Percentiles rank a stretch among this genome's conserved stretches.
phyloP scores from a whole-genome alignment of 2,329 filamentous ascomycete genomes.

The Phaeosphaeriaceae sp. region DNA sequence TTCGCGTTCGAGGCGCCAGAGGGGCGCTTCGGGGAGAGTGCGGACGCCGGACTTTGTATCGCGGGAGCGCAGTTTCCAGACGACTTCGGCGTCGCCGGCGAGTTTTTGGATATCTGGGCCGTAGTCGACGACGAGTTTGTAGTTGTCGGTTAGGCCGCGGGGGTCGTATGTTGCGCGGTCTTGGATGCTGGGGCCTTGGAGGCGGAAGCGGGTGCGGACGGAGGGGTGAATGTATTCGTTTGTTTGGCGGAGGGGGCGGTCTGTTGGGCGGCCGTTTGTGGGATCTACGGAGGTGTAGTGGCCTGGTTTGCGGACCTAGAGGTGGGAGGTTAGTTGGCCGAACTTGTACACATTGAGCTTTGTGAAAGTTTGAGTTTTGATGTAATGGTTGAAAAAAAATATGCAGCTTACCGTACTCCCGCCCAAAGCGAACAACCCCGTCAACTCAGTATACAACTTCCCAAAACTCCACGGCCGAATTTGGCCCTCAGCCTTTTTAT shows the following conservation, averaged over 20 bases:
- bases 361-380: too few relatives aligned
- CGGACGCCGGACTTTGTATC: slow-evolving; percentile 47
- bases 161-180: slow-evolving; percentile 55
- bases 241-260: slow-evolving; percentile 55
- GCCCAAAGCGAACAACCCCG: slow-evolving; percentile 55
- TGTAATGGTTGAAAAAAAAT: too few relatives aligned
- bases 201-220: slow-evolving; percentile 53
- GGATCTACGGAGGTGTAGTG: slow-evolving; percentile 55
- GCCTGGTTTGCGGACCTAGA: slow-evolving; percentile 54
- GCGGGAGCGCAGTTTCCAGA: slow-evolving; percentile 50
- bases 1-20: slow-evolving; percentile 54
- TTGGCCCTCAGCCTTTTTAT: slow-evolving; percentile 50
- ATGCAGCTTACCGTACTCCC: slow-evolving; percentile 45
- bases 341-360: too few relatives aligned
- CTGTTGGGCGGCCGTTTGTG: slow-evolving; percentile 51
- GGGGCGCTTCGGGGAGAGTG: slow-evolving; percentile 53
- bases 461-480: slow-evolving; percentile 57
- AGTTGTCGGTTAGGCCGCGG: slow-evolving; percentile 54
- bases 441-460: slow-evolving; percentile 53
- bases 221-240: slow-evolving; percentile 61
- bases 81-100: slow-evolving; percentile 49
- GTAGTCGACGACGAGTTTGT: slow-evolving; percentile 56
- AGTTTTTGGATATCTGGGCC: slow-evolving; percentile 26
- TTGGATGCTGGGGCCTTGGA: slow-evolving; percentile 54
- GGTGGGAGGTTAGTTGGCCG: too few relatives aligned